These are phyloP conservation scores for Penicillium samsonianum DNA, from an alignment of 495 filamentous ascomycete genomes.

Conservation along the genomic window DNA sequence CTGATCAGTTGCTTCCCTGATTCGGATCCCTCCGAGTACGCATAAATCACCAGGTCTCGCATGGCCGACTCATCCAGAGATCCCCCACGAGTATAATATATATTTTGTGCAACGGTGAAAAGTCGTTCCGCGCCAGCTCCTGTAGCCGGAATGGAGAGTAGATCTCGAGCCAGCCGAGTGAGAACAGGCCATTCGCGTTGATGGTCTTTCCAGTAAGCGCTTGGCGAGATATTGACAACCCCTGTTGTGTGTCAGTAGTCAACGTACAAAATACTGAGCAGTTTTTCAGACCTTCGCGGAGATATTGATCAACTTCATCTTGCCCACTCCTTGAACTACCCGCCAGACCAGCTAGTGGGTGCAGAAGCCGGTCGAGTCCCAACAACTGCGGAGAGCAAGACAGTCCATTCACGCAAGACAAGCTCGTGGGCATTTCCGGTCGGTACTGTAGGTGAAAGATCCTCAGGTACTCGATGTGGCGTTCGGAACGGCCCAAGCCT, in stretches of 20 bases:
- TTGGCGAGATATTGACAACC: neutral
- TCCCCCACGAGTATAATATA: too few relatives aligned
- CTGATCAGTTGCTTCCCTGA: neutral
- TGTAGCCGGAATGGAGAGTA: too few relatives aligned
- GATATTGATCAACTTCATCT: constrained; percentile 3
- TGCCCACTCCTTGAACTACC: constrained; percentile 1
- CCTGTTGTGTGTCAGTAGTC: neutral
- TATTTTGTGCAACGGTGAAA: too few relatives aligned
- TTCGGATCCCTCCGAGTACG: neutral
- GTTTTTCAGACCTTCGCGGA: too few relatives aligned
- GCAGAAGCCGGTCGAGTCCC: too few relatives aligned
- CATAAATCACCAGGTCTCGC: neutral
- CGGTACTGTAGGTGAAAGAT: constrained; percentile 3
- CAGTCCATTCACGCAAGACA: constrained; percentile 5
- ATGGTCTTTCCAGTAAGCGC: neutral
- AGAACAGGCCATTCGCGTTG: neutral
- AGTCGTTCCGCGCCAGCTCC: too few relatives aligned
- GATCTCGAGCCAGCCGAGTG: neutral
- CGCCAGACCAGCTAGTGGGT: constrained; percentile 2
- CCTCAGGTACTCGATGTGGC: constrained; percentile 4
- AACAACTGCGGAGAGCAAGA: constrained; percentile 4
- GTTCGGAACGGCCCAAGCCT: constrained; percentile 1
- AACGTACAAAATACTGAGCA: neutral
- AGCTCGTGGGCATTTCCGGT: constrained; percentile 2
- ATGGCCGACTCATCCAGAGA: too few relatives aligned